phyloP scores from a whole-genome alignment of 768 basidiomycete genomes.

The Lactarius psammicola region DNA sequence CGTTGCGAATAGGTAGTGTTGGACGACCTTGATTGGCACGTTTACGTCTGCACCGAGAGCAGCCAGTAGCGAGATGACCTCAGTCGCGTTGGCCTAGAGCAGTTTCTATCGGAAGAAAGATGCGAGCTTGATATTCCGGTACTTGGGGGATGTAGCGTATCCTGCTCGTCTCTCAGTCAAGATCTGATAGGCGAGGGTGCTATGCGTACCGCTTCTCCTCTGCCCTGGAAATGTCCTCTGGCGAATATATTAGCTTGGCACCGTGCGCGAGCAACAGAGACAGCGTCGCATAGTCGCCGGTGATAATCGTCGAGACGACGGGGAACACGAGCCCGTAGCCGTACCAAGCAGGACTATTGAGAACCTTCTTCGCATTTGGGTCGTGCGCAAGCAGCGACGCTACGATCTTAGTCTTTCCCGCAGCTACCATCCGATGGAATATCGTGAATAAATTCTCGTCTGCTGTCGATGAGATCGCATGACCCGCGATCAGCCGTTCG shows the following conservation, averaged over 20 bases:
- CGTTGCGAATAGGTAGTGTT: neutral
- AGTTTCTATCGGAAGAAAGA: conserved; percentile 32
- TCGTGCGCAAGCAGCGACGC: conserved; percentile 33
- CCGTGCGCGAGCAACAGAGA: conserved; percentile 36
- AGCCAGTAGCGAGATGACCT: conserved; percentile 34
- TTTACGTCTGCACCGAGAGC: conserved; percentile 34
- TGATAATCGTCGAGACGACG: conserved; percentile 33
- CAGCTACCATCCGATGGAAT: conserved; percentile 35
- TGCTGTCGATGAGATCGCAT: conserved; percentile 35
- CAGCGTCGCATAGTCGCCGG: conserved; percentile 32
- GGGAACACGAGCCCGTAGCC: conserved; percentile 30
- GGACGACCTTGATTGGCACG: conserved; percentile 2
- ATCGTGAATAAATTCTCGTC: conserved; percentile 34
- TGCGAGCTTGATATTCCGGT: neutral
- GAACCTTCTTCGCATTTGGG: conserved; percentile 35
- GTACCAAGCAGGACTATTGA: conserved; percentile 32
- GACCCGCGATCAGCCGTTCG: conserved; percentile 34
- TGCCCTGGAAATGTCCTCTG: conserved; percentile 33
- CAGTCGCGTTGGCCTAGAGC: conserved; percentile 31
- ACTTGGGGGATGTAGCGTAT: neutral
- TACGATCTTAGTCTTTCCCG: conserved; percentile 31
- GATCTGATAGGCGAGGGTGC: neutral
- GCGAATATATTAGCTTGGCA: conserved; percentile 30
- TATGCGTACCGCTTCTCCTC: conserved; percentile 27
- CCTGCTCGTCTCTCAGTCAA: neutral